Evolutionary conservation across 371 early-diverging fungal species (phyloP).

Genomic region (Phascolomyces articulosus): DNA sequence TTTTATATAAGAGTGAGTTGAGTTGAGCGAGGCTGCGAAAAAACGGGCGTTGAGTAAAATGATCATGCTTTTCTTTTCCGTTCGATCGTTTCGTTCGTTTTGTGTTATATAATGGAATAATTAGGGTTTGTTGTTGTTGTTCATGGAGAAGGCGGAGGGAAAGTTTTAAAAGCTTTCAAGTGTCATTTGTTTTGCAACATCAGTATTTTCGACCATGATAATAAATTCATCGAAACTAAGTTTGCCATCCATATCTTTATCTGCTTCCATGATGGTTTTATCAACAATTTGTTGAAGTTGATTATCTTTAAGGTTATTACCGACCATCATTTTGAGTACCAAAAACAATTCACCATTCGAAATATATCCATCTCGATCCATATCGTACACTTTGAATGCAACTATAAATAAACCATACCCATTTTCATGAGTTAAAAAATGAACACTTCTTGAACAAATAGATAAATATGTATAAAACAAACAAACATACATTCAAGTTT

Average conservation of each 20-base stretch:
- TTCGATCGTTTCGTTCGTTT: too few relatives aligned
- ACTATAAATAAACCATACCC: conserved; percentile 63
- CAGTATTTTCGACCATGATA: conserved; percentile 89
- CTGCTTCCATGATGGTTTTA: conserved; percentile 98
- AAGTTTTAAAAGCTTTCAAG: conserved; percentile 70
- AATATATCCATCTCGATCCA: conserved; percentile 97
- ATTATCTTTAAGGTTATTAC: conserved; percentile 90
- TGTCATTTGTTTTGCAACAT: conserved; percentile 95
- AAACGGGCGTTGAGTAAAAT: too few relatives aligned
- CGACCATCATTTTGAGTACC: conserved; percentile 98
- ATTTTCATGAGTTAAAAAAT: too few relatives aligned
- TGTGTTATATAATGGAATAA: too few relatives aligned
- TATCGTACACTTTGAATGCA: conserved; percentile 99
- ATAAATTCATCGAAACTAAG: conserved; percentile 96
- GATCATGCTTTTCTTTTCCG: too few relatives aligned
- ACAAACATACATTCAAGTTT: conserved; percentile 81
- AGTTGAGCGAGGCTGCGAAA: too few relatives aligned
- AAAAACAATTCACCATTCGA: conserved; percentile 97
- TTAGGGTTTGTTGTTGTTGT: too few relatives aligned
- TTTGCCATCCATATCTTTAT: conserved; percentile 92
- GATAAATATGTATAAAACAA: not conserved
- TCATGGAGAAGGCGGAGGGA: too few relatives aligned
- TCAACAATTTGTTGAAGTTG: conserved; percentile 99
- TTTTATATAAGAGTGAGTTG: too few relatives aligned
- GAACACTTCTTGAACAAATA: not conserved